Conservation (phyloP, 306 rosid genomes). For the Cucumis hystrix region DNA sequence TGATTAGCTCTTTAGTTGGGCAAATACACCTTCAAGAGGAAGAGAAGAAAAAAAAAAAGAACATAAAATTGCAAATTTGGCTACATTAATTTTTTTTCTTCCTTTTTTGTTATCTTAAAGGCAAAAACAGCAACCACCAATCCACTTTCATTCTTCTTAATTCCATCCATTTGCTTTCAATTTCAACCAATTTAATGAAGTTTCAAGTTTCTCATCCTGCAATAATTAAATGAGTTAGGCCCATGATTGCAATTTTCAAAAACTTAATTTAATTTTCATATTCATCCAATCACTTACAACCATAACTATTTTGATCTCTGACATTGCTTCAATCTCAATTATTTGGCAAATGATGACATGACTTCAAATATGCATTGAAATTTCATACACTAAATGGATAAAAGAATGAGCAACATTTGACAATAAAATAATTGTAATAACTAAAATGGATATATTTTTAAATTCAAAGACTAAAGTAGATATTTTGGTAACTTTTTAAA, state of each 20-base stretch:
- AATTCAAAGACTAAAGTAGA: background rate
- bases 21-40: background rate
- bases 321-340: background rate
- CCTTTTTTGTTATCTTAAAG: background rate
- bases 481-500: too few species aligned
- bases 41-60: background rate
- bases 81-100: background rate
- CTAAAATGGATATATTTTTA: background rate
- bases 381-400: too few species aligned
- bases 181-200: constrained; percentile 27
- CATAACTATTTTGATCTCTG: background rate
- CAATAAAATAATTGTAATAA: background rate
- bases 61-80: background rate
- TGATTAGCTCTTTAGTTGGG: background rate
- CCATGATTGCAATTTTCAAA: background rate
- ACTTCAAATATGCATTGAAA: background rate
- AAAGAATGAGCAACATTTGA: too few species aligned
- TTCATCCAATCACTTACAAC: too few species aligned
- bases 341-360: background rate
- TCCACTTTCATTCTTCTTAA: background rate
- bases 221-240: background rate
- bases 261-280: background rate
- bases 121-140: background rate
- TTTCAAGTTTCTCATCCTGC: constrained; percentile 61
- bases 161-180: background rate